A percentile compares a stretch with the other conserved stretches of the same genome.
Conservation (phyloP, 306 rosid genomes). For the Neltuma alba region DNA sequence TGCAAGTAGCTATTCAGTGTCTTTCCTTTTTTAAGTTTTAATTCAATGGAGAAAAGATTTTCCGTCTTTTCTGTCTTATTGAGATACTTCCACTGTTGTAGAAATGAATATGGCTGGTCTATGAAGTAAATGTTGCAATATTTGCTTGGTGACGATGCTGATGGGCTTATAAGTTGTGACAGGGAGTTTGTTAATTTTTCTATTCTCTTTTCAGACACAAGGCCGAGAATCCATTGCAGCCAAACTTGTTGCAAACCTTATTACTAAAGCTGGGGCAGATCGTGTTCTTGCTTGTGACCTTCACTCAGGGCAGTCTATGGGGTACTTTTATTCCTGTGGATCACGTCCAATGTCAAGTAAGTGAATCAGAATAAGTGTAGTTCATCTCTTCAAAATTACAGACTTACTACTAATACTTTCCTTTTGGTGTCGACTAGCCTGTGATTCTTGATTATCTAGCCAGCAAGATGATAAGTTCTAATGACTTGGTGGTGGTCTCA, state of each 20-base stretch:
- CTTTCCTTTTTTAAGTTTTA: not conserved
- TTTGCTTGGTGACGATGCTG: conserved; percentile 13
- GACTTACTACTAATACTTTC: conserved; percentile 44
- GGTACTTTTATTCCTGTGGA: conserved; percentile 97
- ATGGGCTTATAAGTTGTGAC: conserved; percentile 10
- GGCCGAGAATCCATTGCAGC: conserved; percentile 99
- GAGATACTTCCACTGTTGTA: not conserved
- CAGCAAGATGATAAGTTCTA: conserved; percentile 76
- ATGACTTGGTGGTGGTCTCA: conserved; percentile 95
- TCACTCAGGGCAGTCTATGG: conserved; percentile 99
- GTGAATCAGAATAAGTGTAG: conserved; percentile 26
- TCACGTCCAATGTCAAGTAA: conserved; percentile 91
- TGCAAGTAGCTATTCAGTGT: not conserved
- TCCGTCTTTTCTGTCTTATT: not conserved
- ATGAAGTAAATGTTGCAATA: not conserved
- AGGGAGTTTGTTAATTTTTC: not conserved
- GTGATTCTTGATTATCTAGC: conserved; percentile 98
- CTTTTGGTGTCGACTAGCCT: conserved; percentile 58
- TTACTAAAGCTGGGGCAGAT: conserved; percentile 96
- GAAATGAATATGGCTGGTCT: not conserved
- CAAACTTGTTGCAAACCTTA: conserved; percentile 89
- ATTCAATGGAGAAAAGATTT: not conserved
- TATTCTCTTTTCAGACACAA: conserved; percentile 62
- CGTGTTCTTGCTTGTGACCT: conserved; percentile 99
- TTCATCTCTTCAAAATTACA: conserved; percentile 11